phyloP scores from a whole-genome alignment of 192 early-diverging fungal species.

The Umbelopsis vinacea region DNA sequence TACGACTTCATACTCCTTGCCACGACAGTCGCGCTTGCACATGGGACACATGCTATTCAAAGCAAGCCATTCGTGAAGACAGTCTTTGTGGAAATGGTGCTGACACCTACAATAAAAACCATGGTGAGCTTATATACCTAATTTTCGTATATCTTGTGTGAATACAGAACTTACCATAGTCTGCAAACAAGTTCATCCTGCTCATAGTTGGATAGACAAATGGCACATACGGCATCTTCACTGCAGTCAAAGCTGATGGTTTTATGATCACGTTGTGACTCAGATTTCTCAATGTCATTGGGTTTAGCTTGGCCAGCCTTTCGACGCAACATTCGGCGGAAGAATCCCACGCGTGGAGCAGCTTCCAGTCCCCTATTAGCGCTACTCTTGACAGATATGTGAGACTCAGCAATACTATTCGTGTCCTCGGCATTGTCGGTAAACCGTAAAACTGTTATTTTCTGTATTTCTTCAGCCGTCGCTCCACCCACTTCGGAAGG shows the following conservation, averaged over 20 bases:
- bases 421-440: constrained; percentile 3
- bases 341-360: neutral
- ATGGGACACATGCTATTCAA: constrained; percentile 77
- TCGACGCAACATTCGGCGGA: neutral
- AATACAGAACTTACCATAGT: constrained; percentile 52
- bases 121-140: neutral
- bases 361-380: neutral
- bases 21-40: constrained; percentile 65
- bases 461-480: constrained; percentile 65
- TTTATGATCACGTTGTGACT: neutral
- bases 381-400: constrained; percentile 1
- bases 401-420: constrained; percentile 4
- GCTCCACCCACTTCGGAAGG: constrained; percentile 67
- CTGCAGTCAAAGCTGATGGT: constrained; percentile 54
- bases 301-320: neutral
- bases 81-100: constrained; percentile 84
- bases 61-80: constrained; percentile 82
- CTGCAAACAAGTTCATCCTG: constrained; percentile 74
- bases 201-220: constrained; percentile 79
- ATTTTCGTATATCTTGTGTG: neutral
- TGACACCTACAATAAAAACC: constrained; percentile 41
- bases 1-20: constrained; percentile 34
- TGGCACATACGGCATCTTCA: constrained; percentile 77
- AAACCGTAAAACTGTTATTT: constrained; percentile 71
- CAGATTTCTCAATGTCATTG: neutral